Conservation (phyloP, 208 protist species). For the Acanthamoeba castellanii region DNA sequence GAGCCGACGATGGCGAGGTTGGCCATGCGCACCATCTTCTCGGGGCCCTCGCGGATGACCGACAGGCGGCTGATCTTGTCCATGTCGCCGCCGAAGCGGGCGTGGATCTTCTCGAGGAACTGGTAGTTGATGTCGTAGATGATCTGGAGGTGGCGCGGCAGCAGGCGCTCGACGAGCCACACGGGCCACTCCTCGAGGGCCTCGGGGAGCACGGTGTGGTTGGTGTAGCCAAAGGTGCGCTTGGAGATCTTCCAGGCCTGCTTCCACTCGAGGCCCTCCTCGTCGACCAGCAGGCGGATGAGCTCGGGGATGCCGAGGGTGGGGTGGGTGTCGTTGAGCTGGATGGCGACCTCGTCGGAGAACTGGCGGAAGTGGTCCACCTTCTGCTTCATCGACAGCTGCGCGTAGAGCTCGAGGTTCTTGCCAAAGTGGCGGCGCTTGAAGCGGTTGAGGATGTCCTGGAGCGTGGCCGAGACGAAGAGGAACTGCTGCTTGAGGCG, state of each 20-base stretch:
- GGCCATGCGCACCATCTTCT: slow-evolving; percentile 88
- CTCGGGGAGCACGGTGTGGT: slow-evolving; percentile 94
- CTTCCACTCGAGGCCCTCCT: slow-evolving; percentile 86
- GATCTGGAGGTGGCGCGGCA: slow-evolving; percentile 93
- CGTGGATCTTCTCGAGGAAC: slow-evolving; percentile 86
- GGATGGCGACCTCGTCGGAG: slow-evolving; percentile 88
- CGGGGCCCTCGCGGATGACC: slow-evolving; percentile 90
- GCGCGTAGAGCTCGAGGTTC: slow-evolving; percentile 19
- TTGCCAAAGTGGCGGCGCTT: slow-evolving; percentile 43
- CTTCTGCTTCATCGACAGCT: slow-evolving; percentile 12
- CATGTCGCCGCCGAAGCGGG: slow-evolving; percentile 74
- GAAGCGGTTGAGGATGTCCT: slow-evolving; percentile 91
- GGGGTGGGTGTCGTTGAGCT: slow-evolving; percentile 95
- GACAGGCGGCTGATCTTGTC: slow-evolving; percentile 79
- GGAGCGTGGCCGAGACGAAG: slow-evolving; percentile 91
- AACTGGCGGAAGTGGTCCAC: slow-evolving; percentile 72
- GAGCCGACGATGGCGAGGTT: slow-evolving; percentile 91
- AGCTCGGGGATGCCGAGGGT: slow-evolving; percentile 92
- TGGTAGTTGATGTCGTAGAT: slow-evolving; percentile 93
- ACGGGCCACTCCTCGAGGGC: slow-evolving; percentile 93
- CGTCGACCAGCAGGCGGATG: slow-evolving; percentile 89
- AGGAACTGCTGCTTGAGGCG: slow-evolving; percentile 94
- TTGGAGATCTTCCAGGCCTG: slow-evolving; percentile 89
- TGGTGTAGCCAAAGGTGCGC: slow-evolving; percentile 91
- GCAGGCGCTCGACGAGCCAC: slow-evolving; percentile 85